Evolutionary conservation across 805 yeast species (phyloP).

Genomic region (Metschnikowia kofuensis): DNA sequence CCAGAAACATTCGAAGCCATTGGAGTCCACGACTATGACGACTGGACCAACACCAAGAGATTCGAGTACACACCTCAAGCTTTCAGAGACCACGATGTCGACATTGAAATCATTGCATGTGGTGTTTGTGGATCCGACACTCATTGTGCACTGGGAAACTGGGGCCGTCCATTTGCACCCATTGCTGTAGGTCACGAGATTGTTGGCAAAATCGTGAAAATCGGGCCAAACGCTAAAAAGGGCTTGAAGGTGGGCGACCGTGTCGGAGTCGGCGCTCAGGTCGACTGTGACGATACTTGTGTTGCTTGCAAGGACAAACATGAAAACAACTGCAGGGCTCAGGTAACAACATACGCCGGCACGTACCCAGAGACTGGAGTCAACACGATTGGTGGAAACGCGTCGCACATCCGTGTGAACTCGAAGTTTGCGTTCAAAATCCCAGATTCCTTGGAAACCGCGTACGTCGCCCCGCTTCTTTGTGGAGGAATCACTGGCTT

Average conservation of each 20-base stretch:
- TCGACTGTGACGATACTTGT: slow-evolving; percentile 14
- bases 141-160: slow-evolving; percentile 50
- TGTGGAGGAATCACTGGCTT: slow-evolving; percentile 22
- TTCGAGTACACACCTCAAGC: slow-evolving; percentile 18
- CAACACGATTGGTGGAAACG: slow-evolving; percentile 18
- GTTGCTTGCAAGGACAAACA: slow-evolving; percentile 9
- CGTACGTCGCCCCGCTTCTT: slow-evolving; percentile 18
- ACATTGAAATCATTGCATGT: slow-evolving; percentile 16
- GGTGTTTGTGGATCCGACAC: slow-evolving; percentile 58
- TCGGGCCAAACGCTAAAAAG: slow-evolving; percentile 17
- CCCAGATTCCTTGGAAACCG: slow-evolving; percentile 15
- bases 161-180: slow-evolving; percentile 37
- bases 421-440: slow-evolving; percentile 18
- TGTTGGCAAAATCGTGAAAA: slow-evolving; percentile 17
- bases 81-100: slow-evolving; percentile 19
- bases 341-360: slow-evolving; percentile 13
- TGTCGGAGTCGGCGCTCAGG: slow-evolving; percentile 78
- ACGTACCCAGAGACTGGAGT: slow-evolving; percentile 12
- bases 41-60: slow-evolving; percentile 17
- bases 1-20: slow-evolving; percentile 18
- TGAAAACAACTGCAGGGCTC: slow-evolving; percentile 15
- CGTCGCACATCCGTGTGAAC: slow-evolving; percentile 16
- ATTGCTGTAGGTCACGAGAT: slow-evolving; percentile 30
- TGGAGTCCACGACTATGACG: slow-evolving; percentile 18
- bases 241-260: slow-evolving; percentile 62